phyloP scores from a whole-genome alignment of 2,329 filamentous ascomycete species.

The Grosmannia huntii region DNA sequence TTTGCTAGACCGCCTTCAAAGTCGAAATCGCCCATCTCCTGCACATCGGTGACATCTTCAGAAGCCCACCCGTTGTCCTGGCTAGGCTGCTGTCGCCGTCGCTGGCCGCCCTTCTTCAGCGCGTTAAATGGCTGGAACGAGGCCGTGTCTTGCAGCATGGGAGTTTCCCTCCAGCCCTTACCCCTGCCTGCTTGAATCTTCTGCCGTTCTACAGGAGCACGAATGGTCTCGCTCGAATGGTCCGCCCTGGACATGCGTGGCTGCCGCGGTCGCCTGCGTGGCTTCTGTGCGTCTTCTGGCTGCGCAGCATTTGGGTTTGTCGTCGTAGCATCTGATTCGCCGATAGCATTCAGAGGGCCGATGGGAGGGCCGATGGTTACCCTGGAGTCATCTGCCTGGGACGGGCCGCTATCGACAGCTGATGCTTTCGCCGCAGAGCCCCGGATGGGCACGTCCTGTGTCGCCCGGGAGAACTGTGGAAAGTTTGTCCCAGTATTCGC shows the following conservation, averaged over 20 bases:
- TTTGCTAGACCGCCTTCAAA: constrained; percentile 82
- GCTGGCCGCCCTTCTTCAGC: constrained; percentile 41
- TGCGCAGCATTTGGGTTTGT: not conserved
- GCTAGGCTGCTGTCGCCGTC: constrained; percentile 19
- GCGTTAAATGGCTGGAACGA: constrained; percentile 51
- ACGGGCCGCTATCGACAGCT: not conserved
- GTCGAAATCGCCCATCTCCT: constrained; percentile 89
- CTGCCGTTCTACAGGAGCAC: constrained; percentile 11
- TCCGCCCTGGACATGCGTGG: constrained; percentile 16
- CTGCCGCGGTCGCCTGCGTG: constrained; percentile 17
- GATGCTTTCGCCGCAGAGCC: not conserved
- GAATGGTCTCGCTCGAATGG: constrained; percentile 15
- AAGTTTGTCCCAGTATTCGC: not conserved
- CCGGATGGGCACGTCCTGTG: not conserved
- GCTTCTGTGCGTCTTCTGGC: not conserved
- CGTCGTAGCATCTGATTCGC: not conserved
- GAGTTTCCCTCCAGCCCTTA: constrained; percentile 47
- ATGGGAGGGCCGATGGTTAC: not conserved
- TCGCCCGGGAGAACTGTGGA: not conserved
- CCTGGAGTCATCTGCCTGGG: not conserved
- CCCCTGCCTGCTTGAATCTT: constrained; percentile 22
- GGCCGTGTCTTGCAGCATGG: constrained; percentile 45
- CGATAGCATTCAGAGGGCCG: not conserved
- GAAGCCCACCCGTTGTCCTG: constrained; percentile 81
- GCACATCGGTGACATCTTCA: constrained; percentile 87